Conservation (phyloP, 139 green algal species). For the Closterium sp. region DNA sequence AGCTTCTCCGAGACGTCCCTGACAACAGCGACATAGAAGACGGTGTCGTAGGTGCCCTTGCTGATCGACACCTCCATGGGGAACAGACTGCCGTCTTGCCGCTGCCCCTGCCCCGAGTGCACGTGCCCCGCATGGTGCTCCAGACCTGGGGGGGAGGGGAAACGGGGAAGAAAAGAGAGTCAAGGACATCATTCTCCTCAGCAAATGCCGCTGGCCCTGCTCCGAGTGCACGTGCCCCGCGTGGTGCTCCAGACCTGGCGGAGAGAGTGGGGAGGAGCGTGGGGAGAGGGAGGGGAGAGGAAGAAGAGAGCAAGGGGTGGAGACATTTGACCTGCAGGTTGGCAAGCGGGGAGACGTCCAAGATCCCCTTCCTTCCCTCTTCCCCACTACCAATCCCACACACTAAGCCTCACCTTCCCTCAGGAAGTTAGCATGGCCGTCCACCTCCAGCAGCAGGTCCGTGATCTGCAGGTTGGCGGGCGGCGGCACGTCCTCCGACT, state of each 20-base stretch:
- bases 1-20: slow-evolving; percentile 26
- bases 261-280: too few relatives aligned
- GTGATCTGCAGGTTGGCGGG: neutral
- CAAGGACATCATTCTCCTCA: too few relatives aligned
- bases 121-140: neutral
- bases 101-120: neutral
- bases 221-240: neutral
- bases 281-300: too few relatives aligned
- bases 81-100: neutral
- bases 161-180: too few relatives aligned
- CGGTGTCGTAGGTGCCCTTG: neutral
- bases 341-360: too few relatives aligned
- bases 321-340: neutral
- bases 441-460: neutral
- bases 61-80: slow-evolving; percentile 22
- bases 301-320: too few relatives aligned
- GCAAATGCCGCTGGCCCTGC: neutral
- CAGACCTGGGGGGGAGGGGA: neutral
- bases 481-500: neutral
- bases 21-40: slow-evolving; percentile 27
- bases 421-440: neutral
- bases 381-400: too few relatives aligned
- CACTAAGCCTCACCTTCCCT: neutral
- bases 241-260: slow-evolving; percentile 4
- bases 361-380: too few relatives aligned